Percentiles rank a stretch among this genome's conserved stretches.
These are phyloP conservation scores for Biscutella laevigata DNA, from an alignment of 441 rosid genomes.

Conservation along the genomic window DNA sequence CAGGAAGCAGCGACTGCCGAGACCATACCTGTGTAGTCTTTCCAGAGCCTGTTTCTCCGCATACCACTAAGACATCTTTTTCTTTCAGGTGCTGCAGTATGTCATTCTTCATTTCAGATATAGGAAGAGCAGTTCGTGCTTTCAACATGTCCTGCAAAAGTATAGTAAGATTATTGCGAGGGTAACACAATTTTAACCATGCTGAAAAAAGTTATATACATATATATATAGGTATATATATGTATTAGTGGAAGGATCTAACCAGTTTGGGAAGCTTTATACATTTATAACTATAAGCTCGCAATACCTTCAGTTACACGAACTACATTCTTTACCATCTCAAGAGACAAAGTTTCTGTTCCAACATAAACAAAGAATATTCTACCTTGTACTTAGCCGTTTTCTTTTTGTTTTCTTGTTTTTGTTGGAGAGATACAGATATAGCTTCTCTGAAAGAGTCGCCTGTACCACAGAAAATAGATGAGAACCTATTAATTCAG, in stretches of 20 bases:
- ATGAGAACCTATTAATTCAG: not conserved
- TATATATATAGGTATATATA: no score
- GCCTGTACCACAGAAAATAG: constrained; percentile 23
- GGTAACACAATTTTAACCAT: constrained; percentile 1
- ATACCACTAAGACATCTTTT: constrained; percentile 68
- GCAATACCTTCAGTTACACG: not conserved
- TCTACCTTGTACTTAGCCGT: constrained; percentile 59
- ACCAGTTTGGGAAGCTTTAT: not conserved
- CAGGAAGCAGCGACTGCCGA: not conserved
- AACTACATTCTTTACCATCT: not conserved
- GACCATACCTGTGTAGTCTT: constrained; percentile 84
- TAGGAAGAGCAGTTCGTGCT: constrained; percentile 67
- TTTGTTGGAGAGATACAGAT: constrained; percentile 51
- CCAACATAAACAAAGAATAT: constrained; percentile 6
- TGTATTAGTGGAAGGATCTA: not conserved
- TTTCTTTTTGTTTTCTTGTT: constrained; percentile 50
- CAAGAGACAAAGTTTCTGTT: not conserved
- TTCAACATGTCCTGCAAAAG: constrained; percentile 53
- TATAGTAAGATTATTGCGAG: constrained; percentile 1
- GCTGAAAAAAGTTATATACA: not conserved
- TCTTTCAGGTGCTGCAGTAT: constrained; percentile 65
- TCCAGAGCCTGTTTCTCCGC: constrained; percentile 98
- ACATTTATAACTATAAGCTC: not conserved
- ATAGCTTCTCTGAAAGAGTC: constrained; percentile 37
- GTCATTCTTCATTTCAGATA: constrained; percentile 54